Percentiles rank a stretch among this genome's conserved stretches.
phyloP scores from a whole-genome alignment of 768 basidiomycete genomes.

The Chlorophyllum brunneum region DNA sequence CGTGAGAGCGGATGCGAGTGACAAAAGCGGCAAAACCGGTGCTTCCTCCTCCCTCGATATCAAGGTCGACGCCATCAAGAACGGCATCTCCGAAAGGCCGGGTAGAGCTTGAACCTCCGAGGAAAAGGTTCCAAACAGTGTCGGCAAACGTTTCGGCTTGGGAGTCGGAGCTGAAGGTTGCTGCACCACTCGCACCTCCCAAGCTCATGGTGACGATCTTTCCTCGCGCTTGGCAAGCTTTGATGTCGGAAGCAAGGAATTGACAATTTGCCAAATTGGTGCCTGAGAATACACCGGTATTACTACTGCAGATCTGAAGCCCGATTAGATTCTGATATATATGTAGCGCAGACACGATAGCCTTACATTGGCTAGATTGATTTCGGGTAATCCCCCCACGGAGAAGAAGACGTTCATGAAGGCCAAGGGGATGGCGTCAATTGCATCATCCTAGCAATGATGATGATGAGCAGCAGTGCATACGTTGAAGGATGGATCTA shows the following conservation, averaged over 20 bases:
- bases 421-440: slow-evolving; percentile 58
- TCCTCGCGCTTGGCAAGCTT: slow-evolving; percentile 54
- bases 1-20: slow-evolving; percentile 38
- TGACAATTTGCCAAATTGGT: slow-evolving; percentile 56
- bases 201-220: slow-evolving; percentile 47
- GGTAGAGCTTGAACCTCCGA: slow-evolving; percentile 53
- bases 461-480: background rate
- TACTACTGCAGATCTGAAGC: slow-evolving; percentile 46
- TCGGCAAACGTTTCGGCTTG: slow-evolving; percentile 51
- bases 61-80: slow-evolving; percentile 61
- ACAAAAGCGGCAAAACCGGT: slow-evolving; percentile 47
- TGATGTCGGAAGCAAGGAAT: slow-evolving; percentile 51
- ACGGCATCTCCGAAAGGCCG: slow-evolving; percentile 64
- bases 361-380: slow-evolving; percentile 57
- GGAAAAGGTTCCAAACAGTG: slow-evolving; percentile 64
- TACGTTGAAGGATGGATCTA: slow-evolving; percentile 14
- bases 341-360: background rate
- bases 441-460: slow-evolving; percentile 42
- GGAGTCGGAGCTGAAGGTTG: slow-evolving; percentile 45
- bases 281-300: slow-evolving; percentile 45
- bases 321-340: background rate
- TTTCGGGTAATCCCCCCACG: slow-evolving; percentile 50
- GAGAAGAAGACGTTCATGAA: slow-evolving; percentile 61
- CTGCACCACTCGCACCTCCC: slow-evolving; percentile 52
- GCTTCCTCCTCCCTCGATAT: slow-evolving; percentile 56